Evolutionary conservation across 2,329 filamentous ascomycete species (phyloP), one percentile per base, ranked within the genome.

Genomic region (Alternaria brassicae): DNA sequence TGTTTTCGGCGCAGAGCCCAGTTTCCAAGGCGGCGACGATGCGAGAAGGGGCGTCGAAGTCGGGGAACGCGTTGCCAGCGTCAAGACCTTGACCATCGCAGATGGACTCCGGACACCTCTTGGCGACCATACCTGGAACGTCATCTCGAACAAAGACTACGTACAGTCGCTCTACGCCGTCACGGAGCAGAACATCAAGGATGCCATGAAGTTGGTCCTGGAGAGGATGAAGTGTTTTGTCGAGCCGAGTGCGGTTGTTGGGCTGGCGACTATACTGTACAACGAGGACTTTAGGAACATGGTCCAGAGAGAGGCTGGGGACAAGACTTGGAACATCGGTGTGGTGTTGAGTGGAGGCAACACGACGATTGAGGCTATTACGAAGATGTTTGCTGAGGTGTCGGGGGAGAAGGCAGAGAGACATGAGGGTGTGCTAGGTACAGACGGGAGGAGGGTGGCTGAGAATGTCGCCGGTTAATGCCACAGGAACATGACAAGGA

Each of bases 201-300:
- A 82, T 21, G 90, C 93, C 12, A 85, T 97, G 85, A 81, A 85
- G 61, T 78, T 98, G 62, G 89, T 96, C 32, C 81, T 93, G 62
- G 94, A 98, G 85, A 82, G 93, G 58, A 88, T 95, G 84, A 97
- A 98, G 86, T 81, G 96, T 45, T 88, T 97, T 21, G 88, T 97
- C 12, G 94, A 98, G 83, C 94, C 94, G 21, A 93, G 90, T 77
- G 87, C 91, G 0, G 92, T 89, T 2, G 93, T 97, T n/a, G 87
- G 88, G 1, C 77, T 98, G 60, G 95, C 94, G 0, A 91, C 91
- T 7, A 89, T 88, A 52, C 80, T 98, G 66, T 97, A 87, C 66
- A 90, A 97, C 75, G 91, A 96, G 78, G 91, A 93, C 4, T 97
- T 97, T 39, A 63, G 75, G 55, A 56, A 72, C 12, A 77, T 89